Evolutionary conservation across 2,329 filamentous ascomycete species (phyloP).

Genomic region (Aulographum hederae): DNA sequence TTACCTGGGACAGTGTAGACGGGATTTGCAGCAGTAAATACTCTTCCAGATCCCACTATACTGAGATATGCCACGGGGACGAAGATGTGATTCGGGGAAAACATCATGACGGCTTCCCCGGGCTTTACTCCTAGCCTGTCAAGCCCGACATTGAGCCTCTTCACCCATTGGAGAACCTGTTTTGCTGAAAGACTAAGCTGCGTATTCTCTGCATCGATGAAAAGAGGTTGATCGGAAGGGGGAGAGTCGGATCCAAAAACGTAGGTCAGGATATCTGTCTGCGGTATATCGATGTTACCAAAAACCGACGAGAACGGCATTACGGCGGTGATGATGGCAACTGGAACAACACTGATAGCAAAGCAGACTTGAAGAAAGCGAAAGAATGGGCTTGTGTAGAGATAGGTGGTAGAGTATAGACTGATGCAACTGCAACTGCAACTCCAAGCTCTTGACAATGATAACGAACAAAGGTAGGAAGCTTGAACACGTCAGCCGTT

Average conservation of each 20-base stretch:
- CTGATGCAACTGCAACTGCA: too few species aligned
- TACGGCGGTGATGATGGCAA: too few species aligned
- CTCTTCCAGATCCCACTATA: constrained; percentile 29
- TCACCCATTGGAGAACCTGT: constrained; percentile 29
- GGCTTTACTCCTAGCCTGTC: constrained; percentile 23
- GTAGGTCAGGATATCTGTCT: constrained; percentile 22
- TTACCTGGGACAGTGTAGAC: constrained; percentile 29
- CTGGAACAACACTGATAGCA: too few species aligned
- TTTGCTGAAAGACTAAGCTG: constrained; percentile 24
- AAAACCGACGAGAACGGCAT: constrained; percentile 27
- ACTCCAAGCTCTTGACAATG: too few species aligned
- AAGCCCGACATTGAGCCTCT: constrained; percentile 28
- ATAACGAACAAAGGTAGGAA: too few species aligned
- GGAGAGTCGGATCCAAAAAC: constrained; percentile 13
- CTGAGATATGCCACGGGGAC: constrained; percentile 33
- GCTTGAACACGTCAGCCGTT: too few species aligned
- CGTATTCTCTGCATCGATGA: constrained; percentile 30
- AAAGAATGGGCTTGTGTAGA: too few species aligned
- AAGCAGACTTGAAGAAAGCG: too few species aligned
- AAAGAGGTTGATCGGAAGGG: constrained; percentile 26
- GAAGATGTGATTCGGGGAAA: constrained; percentile 34
- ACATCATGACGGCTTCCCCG: constrained; percentile 33
- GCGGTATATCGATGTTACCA: constrained; percentile 23
- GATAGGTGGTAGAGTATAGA: too few species aligned
- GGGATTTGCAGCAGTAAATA: constrained; percentile 37